Percentiles rank a stretch among this genome's conserved stretches.
Evolutionary conservation across 208 protist species (phyloP).

Genomic region (Phytomonas sp.): DNA sequence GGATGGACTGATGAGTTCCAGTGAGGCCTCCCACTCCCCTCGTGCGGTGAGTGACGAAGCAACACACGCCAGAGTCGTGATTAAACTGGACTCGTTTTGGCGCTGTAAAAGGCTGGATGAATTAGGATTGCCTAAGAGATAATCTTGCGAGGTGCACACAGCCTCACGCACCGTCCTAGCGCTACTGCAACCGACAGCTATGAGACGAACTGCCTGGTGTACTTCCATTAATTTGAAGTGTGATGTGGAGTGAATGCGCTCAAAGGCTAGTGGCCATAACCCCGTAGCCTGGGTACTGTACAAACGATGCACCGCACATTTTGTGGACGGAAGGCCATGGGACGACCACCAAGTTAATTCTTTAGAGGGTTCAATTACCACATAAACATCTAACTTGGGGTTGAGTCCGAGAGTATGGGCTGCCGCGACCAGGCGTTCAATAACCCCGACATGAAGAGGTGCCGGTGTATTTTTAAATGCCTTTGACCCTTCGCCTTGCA

Average conservation of each 20-base stretch:
- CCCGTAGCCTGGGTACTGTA: constrained; percentile 16
- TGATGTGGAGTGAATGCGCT: neutral
- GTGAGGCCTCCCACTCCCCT: neutral
- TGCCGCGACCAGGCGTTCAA: constrained; percentile 18
- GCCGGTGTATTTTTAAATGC: neutral
- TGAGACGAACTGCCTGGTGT: constrained; percentile 14
- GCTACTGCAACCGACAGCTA: constrained; percentile 12
- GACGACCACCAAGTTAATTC: constrained; percentile 27
- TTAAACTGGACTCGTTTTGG: neutral
- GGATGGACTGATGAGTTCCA: neutral
- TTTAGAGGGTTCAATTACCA: constrained; percentile 1
- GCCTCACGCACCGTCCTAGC: neutral
- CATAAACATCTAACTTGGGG: constrained; percentile 17
- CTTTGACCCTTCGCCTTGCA: neutral
- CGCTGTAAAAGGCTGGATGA: neutral
- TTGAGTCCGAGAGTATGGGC: constrained; percentile 14
- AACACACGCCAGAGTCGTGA: neutral
- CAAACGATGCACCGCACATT: constrained; percentile 12
- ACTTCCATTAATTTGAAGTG: neutral
- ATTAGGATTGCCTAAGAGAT: neutral
- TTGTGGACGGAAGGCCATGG: neutral
- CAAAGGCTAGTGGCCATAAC: constrained; percentile 19
- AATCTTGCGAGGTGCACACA: neutral
- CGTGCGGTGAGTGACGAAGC: neutral
- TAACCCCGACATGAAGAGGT: constrained; percentile 15